Conservation (phyloP, 176 grass and related monocot species). For the Carex pumila region DNA sequence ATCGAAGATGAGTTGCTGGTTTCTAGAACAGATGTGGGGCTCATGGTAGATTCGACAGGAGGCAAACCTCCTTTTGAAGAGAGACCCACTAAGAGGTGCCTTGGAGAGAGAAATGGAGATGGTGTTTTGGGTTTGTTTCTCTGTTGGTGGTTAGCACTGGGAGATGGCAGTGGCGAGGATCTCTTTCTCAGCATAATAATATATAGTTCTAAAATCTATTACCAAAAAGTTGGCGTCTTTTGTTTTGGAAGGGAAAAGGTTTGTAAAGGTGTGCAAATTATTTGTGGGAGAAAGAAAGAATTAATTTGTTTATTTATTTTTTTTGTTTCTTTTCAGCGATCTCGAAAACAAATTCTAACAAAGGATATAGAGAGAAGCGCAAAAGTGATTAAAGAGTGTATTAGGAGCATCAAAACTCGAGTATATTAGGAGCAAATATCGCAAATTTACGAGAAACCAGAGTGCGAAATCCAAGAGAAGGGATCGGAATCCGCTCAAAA, state of each 20-base stretch:
- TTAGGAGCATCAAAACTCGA: not conserved
- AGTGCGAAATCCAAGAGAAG: not conserved
- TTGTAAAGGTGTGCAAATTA: not conserved
- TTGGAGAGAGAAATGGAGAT: constrained; percentile 4
- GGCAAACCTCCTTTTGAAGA: not conserved
- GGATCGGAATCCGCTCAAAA: not conserved
- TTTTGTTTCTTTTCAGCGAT: not conserved
- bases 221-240: constrained; percentile 9
- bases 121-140: constrained; percentile 4
- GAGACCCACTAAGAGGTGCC: constrained; percentile 8
- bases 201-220: not conserved
- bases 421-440: not conserved
- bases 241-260: constrained; percentile 3
- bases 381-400: not conserved
- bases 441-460: not conserved
- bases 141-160: constrained; percentile 4
- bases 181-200: constrained; percentile 13
- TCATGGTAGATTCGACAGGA: constrained; percentile 4
- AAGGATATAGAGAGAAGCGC: not conserved
- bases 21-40: constrained; percentile 3
- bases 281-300: not conserved
- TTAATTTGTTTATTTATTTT: not conserved
- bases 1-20: not conserved
- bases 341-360: not conserved
- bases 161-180: constrained; percentile 8